A percentile compares a stretch with the other conserved stretches of the same genome.
Conservation (phyloP, 2,329 filamentous ascomycete species). For the Alternaria incomplexa region DNA sequence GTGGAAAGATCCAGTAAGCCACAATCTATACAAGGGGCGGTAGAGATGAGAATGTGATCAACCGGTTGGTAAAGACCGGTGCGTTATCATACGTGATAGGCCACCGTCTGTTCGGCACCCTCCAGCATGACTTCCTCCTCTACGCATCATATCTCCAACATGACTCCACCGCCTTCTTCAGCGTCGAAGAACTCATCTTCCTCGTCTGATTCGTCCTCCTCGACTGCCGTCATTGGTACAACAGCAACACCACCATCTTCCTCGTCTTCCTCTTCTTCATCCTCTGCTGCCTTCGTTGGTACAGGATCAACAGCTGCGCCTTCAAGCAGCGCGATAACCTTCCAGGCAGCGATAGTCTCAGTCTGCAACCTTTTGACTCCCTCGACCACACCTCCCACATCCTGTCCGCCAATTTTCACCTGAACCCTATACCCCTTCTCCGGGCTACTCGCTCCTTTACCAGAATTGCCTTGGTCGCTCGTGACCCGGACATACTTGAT, state of each 20-base stretch:
- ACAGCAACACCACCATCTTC: constrained; percentile 9
- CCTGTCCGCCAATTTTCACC: constrained; percentile 43
- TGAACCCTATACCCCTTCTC: constrained; percentile 36
- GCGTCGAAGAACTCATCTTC: constrained; percentile 27
- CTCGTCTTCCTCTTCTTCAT: constrained; percentile 19
- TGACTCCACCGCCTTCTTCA: constrained; percentile 17
- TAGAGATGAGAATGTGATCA: background rate
- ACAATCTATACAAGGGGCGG: background rate
- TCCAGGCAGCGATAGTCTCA: constrained; percentile 49
- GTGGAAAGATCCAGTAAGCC: background rate
- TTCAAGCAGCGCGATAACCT: constrained; percentile 34
- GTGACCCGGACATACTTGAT: constrained; percentile 59
- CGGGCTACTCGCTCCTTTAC: background rate
- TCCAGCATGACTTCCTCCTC: background rate
- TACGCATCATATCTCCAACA: constrained; percentile 2
- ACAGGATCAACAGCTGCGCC: background rate
- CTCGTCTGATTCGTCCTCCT: constrained; percentile 6
- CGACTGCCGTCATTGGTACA: background rate
- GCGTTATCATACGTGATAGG: background rate
- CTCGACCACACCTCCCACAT: constrained; percentile 41
- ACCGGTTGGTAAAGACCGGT: background rate
- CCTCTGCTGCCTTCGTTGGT: background rate
- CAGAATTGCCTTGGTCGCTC: constrained; percentile 16
- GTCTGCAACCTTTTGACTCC: constrained; percentile 46
- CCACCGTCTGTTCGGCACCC: background rate